Evolutionary conservation across 2,329 filamentous ascomycete genomes (phyloP), one percentile per base, ranked within the genome.

Genomic region (Neoscytalidium dimidiatum): DNA sequence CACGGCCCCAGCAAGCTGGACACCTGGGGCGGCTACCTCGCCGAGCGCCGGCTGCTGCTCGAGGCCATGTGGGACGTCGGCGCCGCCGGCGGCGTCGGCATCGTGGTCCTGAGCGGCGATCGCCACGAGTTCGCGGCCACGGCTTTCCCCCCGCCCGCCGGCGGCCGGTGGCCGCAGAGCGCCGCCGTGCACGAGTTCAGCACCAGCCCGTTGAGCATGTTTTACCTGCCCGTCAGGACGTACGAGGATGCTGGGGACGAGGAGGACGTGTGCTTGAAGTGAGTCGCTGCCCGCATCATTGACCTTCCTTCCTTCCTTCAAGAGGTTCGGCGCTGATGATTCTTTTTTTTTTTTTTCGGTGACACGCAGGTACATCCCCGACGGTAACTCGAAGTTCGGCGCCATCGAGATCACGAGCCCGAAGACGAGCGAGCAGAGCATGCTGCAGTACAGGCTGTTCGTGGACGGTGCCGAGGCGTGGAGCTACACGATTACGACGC

Each of bases 111-210:
- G 11, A 95, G 91, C 17, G 95, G 95, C 0, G 95, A 99, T 73
- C 85, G 95, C n/a, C 95, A 99, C 74, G 95, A 99, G 77, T 98
- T 98, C 76, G 95, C 92, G 1, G 94, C 94, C 0, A 98, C 94
- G 0, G 88, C 89, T 0, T 89, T 89, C 71, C 86, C 86, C 8
- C 84, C 85, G 14, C 79, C 90, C 83, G 33, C 33, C 8, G 33
- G 33, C 33, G 67, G 82, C 70, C 61, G 83, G 80, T 68, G 86
- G 87, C 56, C 85, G 77, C 64, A 75, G 2, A 75, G 72, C 38
- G 71, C 76, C 1, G 74, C 74, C 1, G 91, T 96, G 0, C 90
- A 96, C 71, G 95, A 99, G 76, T 98, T 97, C 77, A 95, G 92
- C 26, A 93, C 91, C 0, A 95, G 92, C 63, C 95, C 95, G 0